These are phyloP conservation scores for Tylopilus vinaceipallidus DNA, from an alignment of 768 basidiomycete species.

Conservation along the genomic window DNA sequence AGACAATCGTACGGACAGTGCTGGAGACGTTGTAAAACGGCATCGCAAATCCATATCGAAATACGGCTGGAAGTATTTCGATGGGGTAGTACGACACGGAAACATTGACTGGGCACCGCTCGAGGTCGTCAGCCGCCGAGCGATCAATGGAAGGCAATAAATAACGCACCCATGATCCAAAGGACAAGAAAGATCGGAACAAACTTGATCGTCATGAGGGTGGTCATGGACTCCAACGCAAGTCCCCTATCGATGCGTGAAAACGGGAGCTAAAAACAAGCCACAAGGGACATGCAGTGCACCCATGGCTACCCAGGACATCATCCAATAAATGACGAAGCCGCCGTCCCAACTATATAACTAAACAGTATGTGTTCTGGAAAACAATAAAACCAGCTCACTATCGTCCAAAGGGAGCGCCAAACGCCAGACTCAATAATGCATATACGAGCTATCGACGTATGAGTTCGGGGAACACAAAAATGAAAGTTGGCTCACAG, in stretches of 20 bases:
- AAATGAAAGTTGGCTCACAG: conserved; percentile 29
- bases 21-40: conserved; percentile 73
- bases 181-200: conserved; percentile 60
- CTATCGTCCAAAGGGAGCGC: conserved; percentile 50
- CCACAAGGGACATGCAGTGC: conserved; percentile 41
- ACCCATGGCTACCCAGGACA: conserved; percentile 56
- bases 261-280: not conserved
- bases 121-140: not conserved
- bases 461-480: not conserved
- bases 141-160: not conserved
- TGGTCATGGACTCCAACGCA: conserved; percentile 58
- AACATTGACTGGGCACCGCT: conserved; percentile 45
- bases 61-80: conserved; percentile 54
- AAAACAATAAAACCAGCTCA: conserved; percentile 25
- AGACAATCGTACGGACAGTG: conserved; percentile 60
- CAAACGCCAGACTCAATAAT: conserved; percentile 59
- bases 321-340: conserved; percentile 67
- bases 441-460: conserved; percentile 49
- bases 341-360: conserved; percentile 46
- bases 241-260: conserved; percentile 46
- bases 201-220: conserved; percentile 50
- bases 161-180: conserved; percentile 57
- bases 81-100: conserved; percentile 58
- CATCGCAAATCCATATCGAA: conserved; percentile 63
- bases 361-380: not conserved